A percentile compares a stretch with the other conserved stretches of the same genome.
phyloP scores from a whole-genome alignment of 2,329 filamentous ascomycete species.

The Ceratocystis ficicola region DNA sequence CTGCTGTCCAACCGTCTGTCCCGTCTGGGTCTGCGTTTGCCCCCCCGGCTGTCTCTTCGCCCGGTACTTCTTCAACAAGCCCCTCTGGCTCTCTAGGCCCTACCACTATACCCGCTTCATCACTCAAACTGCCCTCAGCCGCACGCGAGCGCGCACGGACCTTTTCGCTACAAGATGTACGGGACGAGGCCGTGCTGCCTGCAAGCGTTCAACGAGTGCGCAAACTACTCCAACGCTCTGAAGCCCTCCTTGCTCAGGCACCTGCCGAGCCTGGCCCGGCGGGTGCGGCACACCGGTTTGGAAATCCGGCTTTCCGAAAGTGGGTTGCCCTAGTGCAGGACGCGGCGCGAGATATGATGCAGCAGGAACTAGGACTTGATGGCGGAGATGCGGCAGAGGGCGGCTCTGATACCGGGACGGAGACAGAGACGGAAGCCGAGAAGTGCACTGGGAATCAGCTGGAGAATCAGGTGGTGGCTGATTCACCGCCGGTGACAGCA shows the following conservation, averaged over 20 bases:
- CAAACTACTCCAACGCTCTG: slow-evolving; percentile 51
- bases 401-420: neutral
- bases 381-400: slow-evolving; percentile 17
- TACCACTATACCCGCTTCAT: neutral
- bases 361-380: slow-evolving; percentile 26
- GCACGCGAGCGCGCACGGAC: slow-evolving; percentile 21
- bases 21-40: neutral
- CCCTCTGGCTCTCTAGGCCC: too few species aligned
- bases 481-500: slow-evolving; percentile 22
- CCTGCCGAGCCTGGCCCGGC: slow-evolving; percentile 70
- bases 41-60: neutral
- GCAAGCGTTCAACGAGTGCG: slow-evolving; percentile 53
- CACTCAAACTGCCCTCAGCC: slow-evolving; percentile 24
- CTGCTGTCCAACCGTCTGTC: neutral
- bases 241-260: slow-evolving; percentile 58
- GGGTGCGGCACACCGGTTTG: slow-evolving; percentile 53
- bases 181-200: slow-evolving; percentile 27
- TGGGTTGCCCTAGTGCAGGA: slow-evolving; percentile 64
- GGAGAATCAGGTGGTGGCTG: neutral
- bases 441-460: neutral
- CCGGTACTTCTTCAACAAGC: neutral
- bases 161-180: slow-evolving; percentile 14
- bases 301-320: slow-evolving; percentile 77
- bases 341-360: slow-evolving; percentile 42
- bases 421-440: neutral